Evolutionary conservation across 768 basidiomycete genomes (phyloP), one percentile per base, ranked within the genome.

Genomic region (Leucocoprinus sp.): DNA sequence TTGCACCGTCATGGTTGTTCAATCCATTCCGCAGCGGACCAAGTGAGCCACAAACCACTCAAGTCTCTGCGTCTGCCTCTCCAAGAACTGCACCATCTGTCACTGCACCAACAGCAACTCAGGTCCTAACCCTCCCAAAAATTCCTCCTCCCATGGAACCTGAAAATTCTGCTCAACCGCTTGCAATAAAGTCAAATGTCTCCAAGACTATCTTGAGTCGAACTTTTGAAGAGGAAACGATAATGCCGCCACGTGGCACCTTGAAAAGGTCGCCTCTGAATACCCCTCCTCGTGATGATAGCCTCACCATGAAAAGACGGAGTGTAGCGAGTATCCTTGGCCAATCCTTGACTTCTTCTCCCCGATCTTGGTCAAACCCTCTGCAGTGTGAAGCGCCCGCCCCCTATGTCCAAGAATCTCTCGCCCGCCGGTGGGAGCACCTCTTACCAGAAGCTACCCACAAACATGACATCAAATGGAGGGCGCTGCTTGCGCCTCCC

Each of bases 391-490:
- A 72, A 34, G 63, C 72, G 4, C 61, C 71, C 0, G 69, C 84
- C 8, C 72, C 83, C 0, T 75, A 81, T 47, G 66, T 74, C 0
- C 82, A 85, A 50, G 72, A 78, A 1, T 80, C 80, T 8, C 76
- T 92, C n/a, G 89, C 91, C 2, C 71, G 86, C 34, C 69, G 93
- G 15, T 97, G 93, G 93, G 82, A 93, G 52, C 90, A 95, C 57
- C 75, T 84, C 49, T 83, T 86, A 56, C 82, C 91, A 0, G 72
- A 73, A 14, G 76, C 81, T 5, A 60, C 75, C 19, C 83, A 78
- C 58, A 85, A 90, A 60, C 81, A 92, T 50, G 83, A 93, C 36
- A 75, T 93, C 61, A 96, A 97, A 60, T 98, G 95, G 95, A 80
- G 77, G 52, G 82, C 82, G 8, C 80, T 93, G 58, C 74, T 82